Evolutionary conservation across 164 flowering plant genomes (phyloP).

Genomic region (Litsea cubeba): DNA sequence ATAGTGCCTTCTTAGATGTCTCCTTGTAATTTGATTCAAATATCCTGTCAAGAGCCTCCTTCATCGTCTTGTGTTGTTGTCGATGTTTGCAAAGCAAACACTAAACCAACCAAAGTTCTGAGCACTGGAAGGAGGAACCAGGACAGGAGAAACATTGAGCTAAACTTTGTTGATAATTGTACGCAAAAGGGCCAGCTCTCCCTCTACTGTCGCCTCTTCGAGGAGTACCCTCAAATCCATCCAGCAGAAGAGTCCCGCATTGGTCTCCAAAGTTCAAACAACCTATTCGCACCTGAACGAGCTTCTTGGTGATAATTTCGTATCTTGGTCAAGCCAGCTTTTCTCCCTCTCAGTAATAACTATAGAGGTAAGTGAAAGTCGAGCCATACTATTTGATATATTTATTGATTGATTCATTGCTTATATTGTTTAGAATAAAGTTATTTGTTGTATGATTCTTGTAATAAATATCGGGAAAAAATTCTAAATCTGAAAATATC

Average conservation of each 20-base stretch:
- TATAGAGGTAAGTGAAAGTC: no score
- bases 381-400: no score
- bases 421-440: no score
- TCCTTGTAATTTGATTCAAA: no score
- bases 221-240: conserved; percentile 60
- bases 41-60: conserved; percentile 10
- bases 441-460: no score
- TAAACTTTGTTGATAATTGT: conserved; percentile 61
- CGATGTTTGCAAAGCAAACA: conserved; percentile 20
- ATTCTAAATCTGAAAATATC: no score
- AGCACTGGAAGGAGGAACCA: conserved; percentile 76
- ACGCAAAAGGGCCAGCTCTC: conserved; percentile 62
- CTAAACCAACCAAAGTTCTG: conserved; percentile 82
- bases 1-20: no score
- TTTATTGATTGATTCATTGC: no score
- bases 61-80: conserved; percentile 9
- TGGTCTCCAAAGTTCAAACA: conserved; percentile 64
- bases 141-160: conserved; percentile 73
- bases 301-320: neutral
- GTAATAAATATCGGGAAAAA: no score
- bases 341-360: conserved; percentile 22
- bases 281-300: conserved; percentile 32
- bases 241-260: conserved; percentile 77
- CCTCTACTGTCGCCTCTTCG: conserved; percentile 48
- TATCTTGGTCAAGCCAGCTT: conserved; percentile 12